Evolutionary conservation across 345 rosid species (phyloP).

Genomic region (Turnera subulata): DNA sequence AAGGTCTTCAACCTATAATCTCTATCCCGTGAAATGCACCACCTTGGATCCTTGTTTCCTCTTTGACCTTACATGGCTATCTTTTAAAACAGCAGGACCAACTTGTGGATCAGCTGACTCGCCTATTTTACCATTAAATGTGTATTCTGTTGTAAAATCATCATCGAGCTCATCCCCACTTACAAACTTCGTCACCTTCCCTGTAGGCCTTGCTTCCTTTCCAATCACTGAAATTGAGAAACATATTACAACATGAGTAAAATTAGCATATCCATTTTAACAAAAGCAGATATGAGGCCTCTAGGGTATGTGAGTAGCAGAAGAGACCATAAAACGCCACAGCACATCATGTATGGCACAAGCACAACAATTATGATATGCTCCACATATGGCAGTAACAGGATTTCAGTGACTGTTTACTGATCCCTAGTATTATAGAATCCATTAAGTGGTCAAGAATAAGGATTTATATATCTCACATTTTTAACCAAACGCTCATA

Average conservation of each 20-base stretch:
- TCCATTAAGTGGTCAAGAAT: no score
- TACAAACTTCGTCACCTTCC: slow-evolving; percentile 55
- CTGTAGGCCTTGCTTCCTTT: slow-evolving; percentile 35
- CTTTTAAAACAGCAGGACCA: slow-evolving; percentile 24
- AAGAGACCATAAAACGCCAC: no score
- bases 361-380: no score
- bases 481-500: no score
- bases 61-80: slow-evolving; percentile 29
- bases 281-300: background rate
- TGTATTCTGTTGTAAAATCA: slow-evolving; percentile 51
- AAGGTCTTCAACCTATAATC: background rate
- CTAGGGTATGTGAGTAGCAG: background rate
- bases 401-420: no score
- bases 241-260: background rate
- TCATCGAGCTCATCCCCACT: slow-evolving; percentile 94
- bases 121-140: slow-evolving; percentile 26
- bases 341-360: no score
- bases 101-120: slow-evolving; percentile 26
- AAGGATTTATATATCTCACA: no score
- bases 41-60: slow-evolving; percentile 68
- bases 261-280: no score
- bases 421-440: no score
- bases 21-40: slow-evolving; percentile 58
- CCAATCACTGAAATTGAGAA: slow-evolving; percentile 30
- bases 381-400: no score